These are phyloP conservation scores for Pyrrhoderma lamaoense DNA, from an alignment of 1,284 basidiomycete species.

Conservation along the genomic window DNA sequence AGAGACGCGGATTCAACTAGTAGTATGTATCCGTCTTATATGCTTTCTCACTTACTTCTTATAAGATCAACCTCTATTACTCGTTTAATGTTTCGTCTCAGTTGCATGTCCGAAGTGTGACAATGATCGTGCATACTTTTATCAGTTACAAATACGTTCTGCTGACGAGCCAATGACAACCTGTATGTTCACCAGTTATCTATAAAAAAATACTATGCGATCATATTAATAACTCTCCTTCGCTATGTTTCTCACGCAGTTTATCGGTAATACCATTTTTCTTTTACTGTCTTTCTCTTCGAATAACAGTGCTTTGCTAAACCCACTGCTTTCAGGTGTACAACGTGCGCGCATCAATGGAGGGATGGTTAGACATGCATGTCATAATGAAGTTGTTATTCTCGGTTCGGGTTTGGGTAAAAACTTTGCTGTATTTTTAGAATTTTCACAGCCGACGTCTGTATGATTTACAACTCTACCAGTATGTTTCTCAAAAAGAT, in stretches of 20 bases:
- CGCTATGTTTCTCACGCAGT: slow-evolving; percentile 7
- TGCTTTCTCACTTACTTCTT: neutral
- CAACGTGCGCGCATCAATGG: slow-evolving; percentile 17
- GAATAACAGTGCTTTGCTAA: neutral
- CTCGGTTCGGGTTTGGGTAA: no score
- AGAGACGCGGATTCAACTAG: slow-evolving; percentile 89
- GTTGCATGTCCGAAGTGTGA: slow-evolving; percentile 91
- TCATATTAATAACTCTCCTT: no score
- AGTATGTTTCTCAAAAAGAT: no score
- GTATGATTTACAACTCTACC: no score
- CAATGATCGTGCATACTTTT: slow-evolving; percentile 83
- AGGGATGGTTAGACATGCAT: slow-evolving; percentile 13
- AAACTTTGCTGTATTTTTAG: no score
- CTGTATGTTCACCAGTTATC: slow-evolving; percentile 47
- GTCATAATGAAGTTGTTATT: no score
- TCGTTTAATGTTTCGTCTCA: slow-evolving; percentile 25
- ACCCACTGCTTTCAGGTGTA: slow-evolving; percentile 7
- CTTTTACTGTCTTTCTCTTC: neutral
- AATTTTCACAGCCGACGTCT: no score
- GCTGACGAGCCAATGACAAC: slow-evolving; percentile 98
- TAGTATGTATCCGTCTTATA: slow-evolving; percentile 38
- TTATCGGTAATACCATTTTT: slow-evolving; percentile 10
- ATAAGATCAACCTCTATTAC: slow-evolving; percentile 1
- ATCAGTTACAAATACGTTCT: slow-evolving; percentile 93
- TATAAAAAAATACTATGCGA: no score